These are phyloP conservation scores for Colletotrichum truncatum DNA, from an alignment of 2,329 filamentous ascomycete species.

Conservation along the genomic window DNA sequence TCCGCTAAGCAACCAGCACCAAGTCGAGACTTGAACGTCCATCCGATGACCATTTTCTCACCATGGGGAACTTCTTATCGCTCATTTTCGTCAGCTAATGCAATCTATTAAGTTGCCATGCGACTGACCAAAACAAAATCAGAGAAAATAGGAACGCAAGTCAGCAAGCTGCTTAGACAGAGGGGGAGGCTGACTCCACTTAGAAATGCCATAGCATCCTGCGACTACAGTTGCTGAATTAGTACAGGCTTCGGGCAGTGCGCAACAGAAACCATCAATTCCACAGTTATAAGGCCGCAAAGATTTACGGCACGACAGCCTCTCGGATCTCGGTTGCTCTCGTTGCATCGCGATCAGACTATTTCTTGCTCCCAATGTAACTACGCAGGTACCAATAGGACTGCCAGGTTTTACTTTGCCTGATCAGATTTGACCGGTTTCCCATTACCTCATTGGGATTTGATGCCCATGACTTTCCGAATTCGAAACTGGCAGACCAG, in stretches of 20 bases:
- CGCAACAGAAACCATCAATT: not conserved
- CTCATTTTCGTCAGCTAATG: not conserved
- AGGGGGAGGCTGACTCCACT: not conserved
- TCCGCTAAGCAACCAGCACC: too few species aligned
- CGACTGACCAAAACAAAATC: not conserved
- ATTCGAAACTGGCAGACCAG: conserved; percentile 2
- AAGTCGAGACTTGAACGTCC: too few species aligned
- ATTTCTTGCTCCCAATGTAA: too few species aligned
- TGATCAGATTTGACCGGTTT: too few species aligned
- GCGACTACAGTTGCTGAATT: too few species aligned
- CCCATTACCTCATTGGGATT: not conserved
- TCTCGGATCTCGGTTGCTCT: not conserved
- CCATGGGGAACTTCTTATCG: too few species aligned
- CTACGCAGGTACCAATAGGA: too few species aligned
- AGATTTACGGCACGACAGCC: not conserved
- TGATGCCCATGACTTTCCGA: not conserved
- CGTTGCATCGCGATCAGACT: not conserved
- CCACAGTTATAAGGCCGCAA: not conserved
- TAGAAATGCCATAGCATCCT: not conserved
- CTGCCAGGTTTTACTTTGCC: too few species aligned
- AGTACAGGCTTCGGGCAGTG: too few species aligned
- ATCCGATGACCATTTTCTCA: too few species aligned
- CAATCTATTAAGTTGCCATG: not conserved
- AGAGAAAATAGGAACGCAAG: not conserved
- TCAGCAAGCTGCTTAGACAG: not conserved